Percentiles rank a stretch among this genome's conserved stretches.
These are phyloP conservation scores for Alloascoidea africana DNA, from an alignment of 805 yeast species.

Conservation along the genomic window DNA sequence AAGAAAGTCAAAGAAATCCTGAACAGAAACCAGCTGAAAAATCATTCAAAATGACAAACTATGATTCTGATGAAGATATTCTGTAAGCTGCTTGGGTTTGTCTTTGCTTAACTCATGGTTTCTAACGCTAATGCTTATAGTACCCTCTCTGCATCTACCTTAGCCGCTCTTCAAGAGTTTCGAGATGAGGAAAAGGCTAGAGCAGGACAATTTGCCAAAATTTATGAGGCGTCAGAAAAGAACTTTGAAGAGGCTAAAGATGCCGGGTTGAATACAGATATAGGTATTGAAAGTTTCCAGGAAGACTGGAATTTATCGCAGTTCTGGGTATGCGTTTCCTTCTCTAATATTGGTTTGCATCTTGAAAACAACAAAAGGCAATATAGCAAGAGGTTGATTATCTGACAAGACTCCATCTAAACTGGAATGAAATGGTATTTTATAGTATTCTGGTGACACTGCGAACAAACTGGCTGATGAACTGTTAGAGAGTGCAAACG, in stretches of 20 bases:
- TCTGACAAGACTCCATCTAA: no score
- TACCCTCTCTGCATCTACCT: conserved; percentile 28
- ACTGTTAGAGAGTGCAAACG: conserved; percentile 61
- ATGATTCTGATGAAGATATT: no score
- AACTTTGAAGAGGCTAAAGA: conserved; percentile 20
- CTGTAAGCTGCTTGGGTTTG: no score
- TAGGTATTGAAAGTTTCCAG: conserved; percentile 59
- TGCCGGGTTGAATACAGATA: conserved; percentile 11
- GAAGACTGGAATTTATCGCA: conserved; percentile 95
- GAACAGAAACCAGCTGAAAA: no score
- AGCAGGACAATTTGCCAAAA: conserved; percentile 35
- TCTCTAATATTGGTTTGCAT: not conserved
- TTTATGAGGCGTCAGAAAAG: conserved; percentile 44
- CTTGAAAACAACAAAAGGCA: no score
- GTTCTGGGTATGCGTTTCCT: conserved; percentile 39
- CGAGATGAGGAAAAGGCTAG: conserved; percentile 45
- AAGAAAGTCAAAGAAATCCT: no score
- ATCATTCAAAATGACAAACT: no score
- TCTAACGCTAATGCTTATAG: conserved; percentile 1
- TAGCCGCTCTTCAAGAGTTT: conserved; percentile 49
- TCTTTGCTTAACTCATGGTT: not conserved
- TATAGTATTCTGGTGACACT: conserved; percentile 53
- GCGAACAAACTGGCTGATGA: conserved; percentile 57
- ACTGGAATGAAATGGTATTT: no score
- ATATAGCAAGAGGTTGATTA: no score